A percentile compares a stretch with the other conserved stretches of the same genome.
Evolutionary conservation across 2,329 filamentous ascomycete species (phyloP).

Genomic region (Hypoxylon sp.): DNA sequence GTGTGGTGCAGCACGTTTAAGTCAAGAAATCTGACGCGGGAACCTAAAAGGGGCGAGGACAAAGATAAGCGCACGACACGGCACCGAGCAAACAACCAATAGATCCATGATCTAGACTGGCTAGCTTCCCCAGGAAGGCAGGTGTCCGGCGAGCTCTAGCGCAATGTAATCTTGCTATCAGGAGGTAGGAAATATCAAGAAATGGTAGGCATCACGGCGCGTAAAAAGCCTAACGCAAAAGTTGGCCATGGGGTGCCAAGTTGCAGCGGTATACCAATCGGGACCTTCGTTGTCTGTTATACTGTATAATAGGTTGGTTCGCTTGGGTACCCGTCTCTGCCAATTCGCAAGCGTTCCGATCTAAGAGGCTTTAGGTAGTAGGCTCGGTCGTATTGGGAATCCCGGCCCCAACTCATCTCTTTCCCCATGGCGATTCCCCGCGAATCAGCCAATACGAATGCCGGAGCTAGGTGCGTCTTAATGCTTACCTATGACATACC

Average conservation of each 20-base stretch:
- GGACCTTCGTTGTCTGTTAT: slow-evolving; percentile 16
- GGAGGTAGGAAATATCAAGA: slow-evolving; percentile 14
- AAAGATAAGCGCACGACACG: slow-evolving; percentile 27
- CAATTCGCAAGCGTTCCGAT: slow-evolving; percentile 19
- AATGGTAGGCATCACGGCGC: slow-evolving; percentile 27
- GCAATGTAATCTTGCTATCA: slow-evolving; percentile 25
- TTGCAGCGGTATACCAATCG: slow-evolving; percentile 20
- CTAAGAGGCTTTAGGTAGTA: slow-evolving; percentile 13
- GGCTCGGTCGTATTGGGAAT: slow-evolving; percentile 25
- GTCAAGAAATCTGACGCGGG: slow-evolving; percentile 30
- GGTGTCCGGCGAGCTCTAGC: slow-evolving; percentile 28
- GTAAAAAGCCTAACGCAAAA: slow-evolving; percentile 22
- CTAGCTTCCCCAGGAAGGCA: slow-evolving; percentile 31
- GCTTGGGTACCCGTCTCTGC: slow-evolving; percentile 17
- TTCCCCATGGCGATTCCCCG: slow-evolving; percentile 22
- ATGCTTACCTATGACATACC: slow-evolving; percentile 34
- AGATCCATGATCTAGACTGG: slow-evolving; percentile 13
- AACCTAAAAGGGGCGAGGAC: slow-evolving; percentile 4
- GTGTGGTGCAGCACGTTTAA: slow-evolving; percentile 31
- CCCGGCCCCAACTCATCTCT: slow-evolving; percentile 22
- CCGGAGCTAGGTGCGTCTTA: slow-evolving; percentile 28
- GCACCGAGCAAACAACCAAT: slow-evolving; percentile 20
- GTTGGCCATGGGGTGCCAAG: slow-evolving; percentile 23
- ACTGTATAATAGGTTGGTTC: slow-evolving; percentile 1
- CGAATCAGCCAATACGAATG: slow-evolving; percentile 35